These are phyloP conservation scores for Yamadazyma aaseri DNA, from an alignment of 1,139 yeast species.

Conservation along the genomic window DNA sequence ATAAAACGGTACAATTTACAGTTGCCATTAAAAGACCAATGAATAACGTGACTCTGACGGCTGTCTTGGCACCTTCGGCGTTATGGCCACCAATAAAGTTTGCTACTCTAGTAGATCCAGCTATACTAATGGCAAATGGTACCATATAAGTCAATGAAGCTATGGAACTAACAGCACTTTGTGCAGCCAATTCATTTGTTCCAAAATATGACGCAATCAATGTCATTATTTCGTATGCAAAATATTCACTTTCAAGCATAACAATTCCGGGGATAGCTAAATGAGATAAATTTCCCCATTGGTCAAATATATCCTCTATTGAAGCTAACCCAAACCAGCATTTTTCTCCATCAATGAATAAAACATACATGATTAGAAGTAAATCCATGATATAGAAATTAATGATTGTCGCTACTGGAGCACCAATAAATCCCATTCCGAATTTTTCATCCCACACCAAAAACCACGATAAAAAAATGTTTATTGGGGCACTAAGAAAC, in stretches of 20 bases:
- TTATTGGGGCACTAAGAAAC: conserved; percentile 76
- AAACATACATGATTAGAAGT: conserved; percentile 52
- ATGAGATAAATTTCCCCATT: conserved; percentile 59
- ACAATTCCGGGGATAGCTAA: conserved; percentile 72
- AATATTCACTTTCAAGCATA: conserved; percentile 72
- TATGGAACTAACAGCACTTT: conserved; percentile 79
- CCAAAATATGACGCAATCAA: conserved; percentile 78
- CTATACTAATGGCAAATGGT: conserved; percentile 87
- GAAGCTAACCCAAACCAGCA: conserved; percentile 68
- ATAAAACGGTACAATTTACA: conserved; percentile 53
- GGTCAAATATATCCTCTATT: conserved; percentile 45
- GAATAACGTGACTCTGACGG: conserved; percentile 62
- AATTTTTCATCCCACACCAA: conserved; percentile 68
- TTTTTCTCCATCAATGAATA: conserved; percentile 60
- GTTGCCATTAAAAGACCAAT: conserved; percentile 60
- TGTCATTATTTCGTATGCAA: conserved; percentile 73
- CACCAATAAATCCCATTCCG: conserved; percentile 69
- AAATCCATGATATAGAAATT: conserved; percentile 71
- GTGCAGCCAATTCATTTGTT: conserved; percentile 81
- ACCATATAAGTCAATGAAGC: conserved; percentile 81
- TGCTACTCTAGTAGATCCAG: conserved; percentile 84
- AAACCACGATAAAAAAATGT: conserved; percentile 68
- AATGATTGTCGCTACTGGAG: conserved; percentile 68
- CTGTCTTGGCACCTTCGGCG: conserved; percentile 56
- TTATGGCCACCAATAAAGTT: conserved; percentile 83